Conservation (phyloP, 2,329 filamentous ascomycete species). For the Microsporum audouinii region DNA sequence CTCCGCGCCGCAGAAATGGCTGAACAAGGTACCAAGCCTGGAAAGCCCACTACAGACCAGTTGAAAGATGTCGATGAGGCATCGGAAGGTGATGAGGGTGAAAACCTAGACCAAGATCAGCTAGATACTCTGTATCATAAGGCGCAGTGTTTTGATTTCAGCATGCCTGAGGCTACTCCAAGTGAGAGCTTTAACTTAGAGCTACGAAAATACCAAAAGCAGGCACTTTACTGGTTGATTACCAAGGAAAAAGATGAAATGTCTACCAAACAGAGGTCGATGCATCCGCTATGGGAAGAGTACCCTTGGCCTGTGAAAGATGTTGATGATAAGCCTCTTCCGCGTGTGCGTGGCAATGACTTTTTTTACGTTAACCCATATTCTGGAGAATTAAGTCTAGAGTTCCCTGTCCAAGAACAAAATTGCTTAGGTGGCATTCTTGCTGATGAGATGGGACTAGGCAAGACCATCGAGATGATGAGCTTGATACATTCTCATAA, state of each 20-base stretch:
- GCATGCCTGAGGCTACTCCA: conserved; percentile 76
- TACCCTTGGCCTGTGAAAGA: conserved; percentile 84
- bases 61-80: conserved; percentile 37
- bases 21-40: conserved; percentile 59
- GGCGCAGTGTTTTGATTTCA: conserved; percentile 92
- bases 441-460: conserved; percentile 92
- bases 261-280: conserved; percentile 60
- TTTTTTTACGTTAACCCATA: conserved; percentile 96
- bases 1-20: conserved; percentile 79
- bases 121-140: conserved; percentile 90
- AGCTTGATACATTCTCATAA: conserved; percentile 79
- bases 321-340: conserved; percentile 66
- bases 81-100: conserved; percentile 66
- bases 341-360: conserved; percentile 51
- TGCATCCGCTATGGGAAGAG: conserved; percentile 97
- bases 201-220: conserved; percentile 85
- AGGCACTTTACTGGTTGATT: conserved; percentile 94
- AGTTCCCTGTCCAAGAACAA: conserved; percentile 89
- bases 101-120: conserved; percentile 90
- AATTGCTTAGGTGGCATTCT: conserved; percentile 87
- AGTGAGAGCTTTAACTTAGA: conserved; percentile 69
- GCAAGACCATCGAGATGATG: conserved; percentile 98
- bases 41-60: conserved; percentile 33
- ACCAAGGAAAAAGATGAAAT: conserved; percentile 76
- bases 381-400: conserved; percentile 80